Conservation (phyloP, 805 yeast genomes). For the Candida peoriensis region DNA sequence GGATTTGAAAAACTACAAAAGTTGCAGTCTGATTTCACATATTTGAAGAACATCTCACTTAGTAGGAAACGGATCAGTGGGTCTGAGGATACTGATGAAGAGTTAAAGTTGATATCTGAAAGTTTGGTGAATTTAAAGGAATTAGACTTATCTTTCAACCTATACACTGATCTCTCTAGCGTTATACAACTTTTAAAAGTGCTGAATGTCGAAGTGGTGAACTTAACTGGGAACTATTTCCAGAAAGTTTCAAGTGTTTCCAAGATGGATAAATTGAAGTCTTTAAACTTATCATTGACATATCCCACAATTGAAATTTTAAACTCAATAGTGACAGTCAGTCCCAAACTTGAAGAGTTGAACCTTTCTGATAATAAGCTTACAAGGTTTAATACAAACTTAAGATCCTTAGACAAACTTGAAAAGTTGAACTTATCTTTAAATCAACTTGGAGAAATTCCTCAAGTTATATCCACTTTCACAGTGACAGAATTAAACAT, state of each 20-base stretch:
- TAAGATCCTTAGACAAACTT: conserved; percentile 3
- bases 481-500: conserved; percentile 3
- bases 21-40: conserved; percentile 41
- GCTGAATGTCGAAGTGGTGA: conserved; percentile 36
- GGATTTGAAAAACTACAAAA: conserved; percentile 58
- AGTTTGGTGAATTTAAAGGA: conserved; percentile 30
- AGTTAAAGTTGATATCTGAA: background rate
- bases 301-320: conserved; percentile 7
- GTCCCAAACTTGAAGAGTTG: conserved; percentile 32
- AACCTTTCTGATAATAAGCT: conserved; percentile 24
- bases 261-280: conserved; percentile 1
- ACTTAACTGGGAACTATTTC: conserved; percentile 52
- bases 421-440: conserved; percentile 34
- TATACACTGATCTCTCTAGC: conserved; percentile 38
- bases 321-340: conserved; percentile 15
- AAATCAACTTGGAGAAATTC: conserved; percentile 35
- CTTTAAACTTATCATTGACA: conserved; percentile 23
- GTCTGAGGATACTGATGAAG: conserved; percentile 9
- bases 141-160: conserved; percentile 59
- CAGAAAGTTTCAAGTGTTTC: background rate
- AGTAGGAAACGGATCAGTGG: conserved; percentile 34
- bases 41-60: conserved; percentile 46
- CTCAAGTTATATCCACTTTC: conserved; percentile 7
- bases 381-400: conserved; percentile 8
- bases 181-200: conserved; percentile 33